A percentile compares a stretch with the other conserved stretches of the same genome.
phyloP scores from a whole-genome alignment of 768 basidiomycete genomes.

The Exidia glandulosa region DNA sequence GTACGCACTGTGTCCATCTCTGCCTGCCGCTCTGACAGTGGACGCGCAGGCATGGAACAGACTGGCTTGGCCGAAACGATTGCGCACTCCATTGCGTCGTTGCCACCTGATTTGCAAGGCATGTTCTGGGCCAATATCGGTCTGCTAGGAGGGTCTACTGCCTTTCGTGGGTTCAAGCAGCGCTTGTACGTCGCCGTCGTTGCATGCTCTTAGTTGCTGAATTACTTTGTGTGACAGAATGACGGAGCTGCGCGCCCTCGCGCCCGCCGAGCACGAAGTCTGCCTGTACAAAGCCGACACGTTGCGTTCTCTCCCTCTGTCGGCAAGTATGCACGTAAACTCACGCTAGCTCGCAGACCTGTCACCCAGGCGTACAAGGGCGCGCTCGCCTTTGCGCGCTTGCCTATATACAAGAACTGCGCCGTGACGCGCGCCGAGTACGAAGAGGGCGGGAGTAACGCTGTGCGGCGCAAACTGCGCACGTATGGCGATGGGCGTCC shows the following conservation, averaged over 20 bases:
- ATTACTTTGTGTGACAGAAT: conserved; percentile 31
- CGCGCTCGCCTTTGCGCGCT: conserved; percentile 45
- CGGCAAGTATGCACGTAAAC: neutral
- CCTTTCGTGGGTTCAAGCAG: conserved; percentile 59
- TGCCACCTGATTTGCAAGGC: conserved; percentile 75
- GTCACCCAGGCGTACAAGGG: conserved; percentile 54
- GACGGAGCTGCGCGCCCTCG: conserved; percentile 64
- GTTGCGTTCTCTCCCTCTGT: conserved; percentile 36
- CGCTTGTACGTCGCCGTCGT: conserved; percentile 50
- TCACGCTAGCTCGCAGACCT: conserved; percentile 32
- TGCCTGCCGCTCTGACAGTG: neutral
- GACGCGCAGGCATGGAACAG: conserved; percentile 65
- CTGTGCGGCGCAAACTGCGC: conserved; percentile 63
- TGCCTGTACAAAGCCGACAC: conserved; percentile 58
- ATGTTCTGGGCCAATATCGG: conserved; percentile 96
- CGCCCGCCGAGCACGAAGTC: conserved; percentile 74
- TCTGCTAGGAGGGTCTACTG: conserved; percentile 73
- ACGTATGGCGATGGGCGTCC: too few relatives aligned
- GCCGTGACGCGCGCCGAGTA: conserved; percentile 76
- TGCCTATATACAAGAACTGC: conserved; percentile 36
- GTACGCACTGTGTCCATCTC: conserved; percentile 30
- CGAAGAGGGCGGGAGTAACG: conserved; percentile 66
- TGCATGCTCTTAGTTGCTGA: conserved; percentile 11
- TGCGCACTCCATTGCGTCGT: conserved; percentile 58
- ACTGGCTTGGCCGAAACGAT: conserved; percentile 68